Evolutionary conservation across 108 stramenopile genomes (phyloP).

Genomic region (Hondaea fermentalgiana): DNA sequence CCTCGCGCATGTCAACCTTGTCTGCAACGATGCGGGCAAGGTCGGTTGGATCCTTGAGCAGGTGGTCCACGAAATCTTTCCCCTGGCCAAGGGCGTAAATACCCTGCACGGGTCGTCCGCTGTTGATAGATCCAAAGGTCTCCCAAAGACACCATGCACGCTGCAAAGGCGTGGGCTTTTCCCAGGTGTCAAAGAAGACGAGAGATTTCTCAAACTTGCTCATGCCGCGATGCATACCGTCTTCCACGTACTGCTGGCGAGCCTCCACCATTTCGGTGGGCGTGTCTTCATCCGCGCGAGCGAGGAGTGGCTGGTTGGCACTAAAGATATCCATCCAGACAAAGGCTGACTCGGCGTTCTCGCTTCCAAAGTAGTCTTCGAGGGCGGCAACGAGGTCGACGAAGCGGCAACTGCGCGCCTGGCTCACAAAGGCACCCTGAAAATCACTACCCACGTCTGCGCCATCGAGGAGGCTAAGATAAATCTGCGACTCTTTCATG

Average conservation of each 20-base stretch:
- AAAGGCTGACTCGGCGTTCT: not conserved
- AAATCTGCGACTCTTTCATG: not conserved
- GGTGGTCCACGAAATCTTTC: not conserved
- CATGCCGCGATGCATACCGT: not conserved
- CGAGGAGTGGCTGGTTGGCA: not conserved
- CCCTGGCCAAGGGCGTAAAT: not conserved
- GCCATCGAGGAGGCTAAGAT: not conserved
- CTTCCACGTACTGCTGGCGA: not conserved
- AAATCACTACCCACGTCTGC: not conserved
- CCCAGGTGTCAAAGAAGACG: not conserved
- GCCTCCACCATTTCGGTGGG: not conserved
- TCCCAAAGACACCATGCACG: conserved; percentile 13
- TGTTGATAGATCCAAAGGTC: not conserved
- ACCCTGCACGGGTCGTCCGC: not conserved
- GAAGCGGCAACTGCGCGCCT: not conserved
- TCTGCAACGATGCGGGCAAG: not conserved
- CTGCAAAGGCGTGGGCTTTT: not conserved
- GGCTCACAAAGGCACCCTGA: not conserved
- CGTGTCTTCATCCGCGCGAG: not conserved
- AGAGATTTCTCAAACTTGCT: not conserved
- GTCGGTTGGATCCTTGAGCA: not conserved
- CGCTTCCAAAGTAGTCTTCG: not conserved
- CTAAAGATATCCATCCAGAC: not conserved
- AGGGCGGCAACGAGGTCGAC: not conserved
- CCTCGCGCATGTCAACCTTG: not conserved